Evolutionary conservation across 2,329 filamentous ascomycete species (phyloP).

Genomic region (Cadophora malorum): DNA sequence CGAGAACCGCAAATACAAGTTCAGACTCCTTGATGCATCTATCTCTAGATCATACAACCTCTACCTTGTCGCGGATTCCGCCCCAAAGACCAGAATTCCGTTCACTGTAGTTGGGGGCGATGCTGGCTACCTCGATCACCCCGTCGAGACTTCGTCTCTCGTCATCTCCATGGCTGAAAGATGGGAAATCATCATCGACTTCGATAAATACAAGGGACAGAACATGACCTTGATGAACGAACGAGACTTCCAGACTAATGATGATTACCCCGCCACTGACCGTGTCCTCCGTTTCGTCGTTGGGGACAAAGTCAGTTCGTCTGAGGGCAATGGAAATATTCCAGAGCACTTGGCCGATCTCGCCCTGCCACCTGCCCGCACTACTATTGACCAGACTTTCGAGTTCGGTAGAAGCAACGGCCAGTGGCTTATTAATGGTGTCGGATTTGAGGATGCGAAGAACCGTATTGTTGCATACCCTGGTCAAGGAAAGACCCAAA

Average conservation of each 20-base stretch:
- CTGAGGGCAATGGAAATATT: slow-evolving; percentile 43
- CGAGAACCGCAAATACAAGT: slow-evolving; percentile 65
- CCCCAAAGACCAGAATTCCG: slow-evolving; percentile 35
- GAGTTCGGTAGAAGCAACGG: slow-evolving; percentile 53
- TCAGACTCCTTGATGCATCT: slow-evolving; percentile 40
- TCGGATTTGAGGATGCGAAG: slow-evolving; percentile 53
- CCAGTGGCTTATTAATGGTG: slow-evolving; percentile 59
- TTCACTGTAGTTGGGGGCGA: slow-evolving; percentile 55
- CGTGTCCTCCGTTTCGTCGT: slow-evolving; percentile 56
- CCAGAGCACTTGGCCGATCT: slow-evolving; percentile 19
- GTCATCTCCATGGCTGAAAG: slow-evolving; percentile 61
- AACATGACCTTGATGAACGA: slow-evolving; percentile 55
- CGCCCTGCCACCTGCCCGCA: slow-evolving; percentile 28
- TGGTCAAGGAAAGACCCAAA: slow-evolving; percentile 53
- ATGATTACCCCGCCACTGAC: slow-evolving; percentile 58
- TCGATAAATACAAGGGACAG: slow-evolving; percentile 54
- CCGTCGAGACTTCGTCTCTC: slow-evolving; percentile 52
- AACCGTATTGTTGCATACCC: slow-evolving; percentile 57
- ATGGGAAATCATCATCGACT: slow-evolving; percentile 64
- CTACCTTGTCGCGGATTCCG: slow-evolving; percentile 32
- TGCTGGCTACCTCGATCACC: slow-evolving; percentile 45
- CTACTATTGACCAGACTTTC: slow-evolving; percentile 52
- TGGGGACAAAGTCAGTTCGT: slow-evolving; percentile 8
- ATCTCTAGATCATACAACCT: slow-evolving; percentile 34
- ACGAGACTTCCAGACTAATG: slow-evolving; percentile 51